Evolutionary conservation across 495 filamentous ascomycete species (phyloP), one percentile per base, ranked within the genome.

Genomic region (Chaetomium fimeti): DNA sequence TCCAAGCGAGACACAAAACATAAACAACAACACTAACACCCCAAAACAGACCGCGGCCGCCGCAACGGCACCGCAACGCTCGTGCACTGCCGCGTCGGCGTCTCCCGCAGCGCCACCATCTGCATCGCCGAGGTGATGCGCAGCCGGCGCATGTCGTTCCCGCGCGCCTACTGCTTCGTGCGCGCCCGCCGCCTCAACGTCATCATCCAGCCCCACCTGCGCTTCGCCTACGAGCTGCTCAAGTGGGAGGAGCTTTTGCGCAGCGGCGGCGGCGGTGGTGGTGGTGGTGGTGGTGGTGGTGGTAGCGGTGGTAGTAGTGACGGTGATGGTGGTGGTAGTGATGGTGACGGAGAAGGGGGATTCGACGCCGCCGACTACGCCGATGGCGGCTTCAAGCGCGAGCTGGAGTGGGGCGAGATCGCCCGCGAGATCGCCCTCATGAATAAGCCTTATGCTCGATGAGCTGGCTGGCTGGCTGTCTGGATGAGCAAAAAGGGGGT

Each of bases 61-160:
- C 72, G 71, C 47, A 88, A 90, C 48, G 85, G 86, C 24, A 88
- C 84, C 6, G 92, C 93, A n/a, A 97, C 94, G 2, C 81, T 98
- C 52, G 94, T 98, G 28, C 94, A 98, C 75, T 98, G 94, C 74
- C 88, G 95, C 15, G 94, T 98, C 49, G 94, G 94, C 54, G 94
- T 98, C 63, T 97, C 92, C 22, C 83, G 94, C 63, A 93, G 90
- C 55, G 94, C 94, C 24, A 98, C 94, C 9, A 97, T 98, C 72
- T 98, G 94, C 77, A 98, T 98, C 70, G 94, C 94, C 38, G 93
- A 97, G 76, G 93, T 98, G 24, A 98, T 98, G 94, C 84, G 88
- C 15, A 80, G 87, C 8, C 72, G 89, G 32, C 80, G 85, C 29
- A 78, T 97, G 54, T 94, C 91, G 4, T 96, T 97, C 71, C 91